Base-by-base conservation (phyloP, 305 asterid genomes). In the Fraxinus greggii region DNA sequence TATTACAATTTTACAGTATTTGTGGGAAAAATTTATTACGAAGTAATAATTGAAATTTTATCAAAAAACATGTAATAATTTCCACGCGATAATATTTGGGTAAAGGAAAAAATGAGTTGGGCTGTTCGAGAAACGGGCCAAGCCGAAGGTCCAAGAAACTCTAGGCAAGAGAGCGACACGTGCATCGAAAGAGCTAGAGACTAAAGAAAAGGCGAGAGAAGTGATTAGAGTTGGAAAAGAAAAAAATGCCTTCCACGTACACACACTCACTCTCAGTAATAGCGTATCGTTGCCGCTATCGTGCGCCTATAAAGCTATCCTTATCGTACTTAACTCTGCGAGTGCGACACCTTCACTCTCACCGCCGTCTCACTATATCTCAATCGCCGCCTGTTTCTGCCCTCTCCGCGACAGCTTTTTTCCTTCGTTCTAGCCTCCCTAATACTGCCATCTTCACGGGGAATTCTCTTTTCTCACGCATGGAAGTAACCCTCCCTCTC, bases 391-490 rank as follows among this genome's bases (percentile, higher is more conserved):
- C 45, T 7, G 3, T 6, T 81, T 56, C 26, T 12, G 67, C 67
- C 12, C 28, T 56, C 28, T 79, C 26, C 72, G 67, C 84, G 42
- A 69, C 76, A 42, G 80, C 73, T 29, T 61, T n/a, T 40, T 83
- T 84, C 54, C 79, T 86, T 45, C 74, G 75, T 28, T 45, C 61
- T 72, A 84, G 78, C 77, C 72, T 83, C 48, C 42, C 81, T 4
- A 48, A 40, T 5, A 36, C 80, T 73, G 24, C 28, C 45, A 31
- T 67, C 85, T 67, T 82, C 81, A 88, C 88, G 88, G 90, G 88
- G 40, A 95, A 90, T 83, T 78, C 88, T 81, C 90, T 90, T 84
- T 91, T 90, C 90, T 87, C 91, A 38, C 88, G 91, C 83, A 93
- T 95, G 97, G 97, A 95, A 97, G 99, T 95, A 61, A 40, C 1